Percentiles rank a stretch among this genome's conserved stretches.
These are phyloP conservation scores for Lachnellula willkommii DNA, from an alignment of 2,329 filamentous ascomycete species.

Conservation along the genomic window DNA sequence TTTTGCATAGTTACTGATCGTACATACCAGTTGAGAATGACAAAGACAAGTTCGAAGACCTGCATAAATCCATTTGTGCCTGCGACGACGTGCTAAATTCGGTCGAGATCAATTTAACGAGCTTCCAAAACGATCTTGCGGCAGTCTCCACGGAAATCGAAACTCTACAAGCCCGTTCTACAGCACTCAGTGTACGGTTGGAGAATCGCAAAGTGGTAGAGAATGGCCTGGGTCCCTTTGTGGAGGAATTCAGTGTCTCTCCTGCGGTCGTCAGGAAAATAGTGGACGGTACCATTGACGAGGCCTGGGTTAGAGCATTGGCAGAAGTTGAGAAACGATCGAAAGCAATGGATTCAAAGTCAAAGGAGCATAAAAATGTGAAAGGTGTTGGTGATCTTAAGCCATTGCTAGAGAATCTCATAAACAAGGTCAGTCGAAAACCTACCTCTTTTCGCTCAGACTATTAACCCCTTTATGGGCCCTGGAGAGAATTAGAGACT, in stretches of 20 bases:
- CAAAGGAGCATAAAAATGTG: slow-evolving; percentile 54
- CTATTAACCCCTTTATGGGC: slow-evolving; percentile 46
- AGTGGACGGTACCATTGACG: slow-evolving; percentile 82
- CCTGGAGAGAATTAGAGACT: slow-evolving; percentile 90
- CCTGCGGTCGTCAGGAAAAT: slow-evolving; percentile 81
- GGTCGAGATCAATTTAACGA: slow-evolving; percentile 86
- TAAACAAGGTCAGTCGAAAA: slow-evolving; percentile 57
- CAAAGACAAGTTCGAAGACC: slow-evolving; percentile 78
- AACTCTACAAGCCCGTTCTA: slow-evolving; percentile 80
- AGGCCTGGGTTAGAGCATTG: slow-evolving; percentile 77
- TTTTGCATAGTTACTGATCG: slow-evolving; percentile 11
- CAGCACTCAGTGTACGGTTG: slow-evolving; percentile 73
- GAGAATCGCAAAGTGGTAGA: slow-evolving; percentile 89
- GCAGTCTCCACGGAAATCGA: slow-evolving; percentile 94
- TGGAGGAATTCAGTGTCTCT: slow-evolving; percentile 87
- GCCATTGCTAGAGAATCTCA: slow-evolving; percentile 78
- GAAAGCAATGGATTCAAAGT: slow-evolving; percentile 63
- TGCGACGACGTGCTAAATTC: slow-evolving; percentile 92
- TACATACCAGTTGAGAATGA: slow-evolving; percentile 63
- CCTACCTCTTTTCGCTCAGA: not conserved
- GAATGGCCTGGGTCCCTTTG: slow-evolving; percentile 76
- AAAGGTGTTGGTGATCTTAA: slow-evolving; percentile 80
- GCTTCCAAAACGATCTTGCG: slow-evolving; percentile 89
- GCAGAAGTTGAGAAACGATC: slow-evolving; percentile 78
- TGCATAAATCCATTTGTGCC: slow-evolving; percentile 81